These are phyloP conservation scores for Plantago lanceolata DNA, from an alignment of 305 asterid species.

Conservation along the genomic window DNA sequence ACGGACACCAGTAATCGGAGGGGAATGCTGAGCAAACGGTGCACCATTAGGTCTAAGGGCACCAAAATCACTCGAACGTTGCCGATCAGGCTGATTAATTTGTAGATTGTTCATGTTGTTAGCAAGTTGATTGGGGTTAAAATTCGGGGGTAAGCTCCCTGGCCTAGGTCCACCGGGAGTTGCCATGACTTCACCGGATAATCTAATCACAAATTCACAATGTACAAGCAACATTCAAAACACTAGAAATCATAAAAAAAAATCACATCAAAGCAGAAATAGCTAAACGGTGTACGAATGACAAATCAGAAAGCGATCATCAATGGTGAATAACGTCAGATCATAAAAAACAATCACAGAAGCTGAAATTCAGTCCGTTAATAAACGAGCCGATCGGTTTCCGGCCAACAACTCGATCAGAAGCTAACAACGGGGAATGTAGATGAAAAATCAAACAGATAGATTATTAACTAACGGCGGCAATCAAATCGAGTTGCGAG, in stretches of 20 bases:
- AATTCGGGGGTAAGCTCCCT: conserved; percentile 67
- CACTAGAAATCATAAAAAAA: conserved; percentile 1
- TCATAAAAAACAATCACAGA: neutral
- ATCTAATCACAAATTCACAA: too few species aligned
- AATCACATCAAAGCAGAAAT: neutral
- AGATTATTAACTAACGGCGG: neutral
- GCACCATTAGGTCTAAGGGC: conserved; percentile 53
- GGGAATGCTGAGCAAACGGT: conserved; percentile 75
- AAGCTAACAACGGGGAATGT: conserved; percentile 3
- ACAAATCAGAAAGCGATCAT: conserved; percentile 3
- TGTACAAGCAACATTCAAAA: neutral
- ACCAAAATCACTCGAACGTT: conserved; percentile 32
- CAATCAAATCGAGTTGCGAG: neutral
- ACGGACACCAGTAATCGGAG: conserved; percentile 54
- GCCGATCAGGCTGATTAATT: conserved; percentile 52
- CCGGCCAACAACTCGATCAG: conserved; percentile 39
- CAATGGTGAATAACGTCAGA: neutral
- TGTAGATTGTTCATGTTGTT: conserved; percentile 80
- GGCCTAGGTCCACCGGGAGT: conserved; percentile 86
- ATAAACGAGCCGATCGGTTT: conserved; percentile 31
- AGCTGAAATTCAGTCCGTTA: conserved; percentile 31
- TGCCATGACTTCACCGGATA: conserved; percentile 51
- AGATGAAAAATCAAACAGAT: neutral
- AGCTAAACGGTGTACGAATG: neutral
- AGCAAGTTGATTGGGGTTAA: conserved; percentile 69